Evolutionary conservation across 495 filamentous ascomycete species (phyloP), one percentile per base, ranked within the genome.

Genomic region (Hypoxylon intermedium): DNA sequence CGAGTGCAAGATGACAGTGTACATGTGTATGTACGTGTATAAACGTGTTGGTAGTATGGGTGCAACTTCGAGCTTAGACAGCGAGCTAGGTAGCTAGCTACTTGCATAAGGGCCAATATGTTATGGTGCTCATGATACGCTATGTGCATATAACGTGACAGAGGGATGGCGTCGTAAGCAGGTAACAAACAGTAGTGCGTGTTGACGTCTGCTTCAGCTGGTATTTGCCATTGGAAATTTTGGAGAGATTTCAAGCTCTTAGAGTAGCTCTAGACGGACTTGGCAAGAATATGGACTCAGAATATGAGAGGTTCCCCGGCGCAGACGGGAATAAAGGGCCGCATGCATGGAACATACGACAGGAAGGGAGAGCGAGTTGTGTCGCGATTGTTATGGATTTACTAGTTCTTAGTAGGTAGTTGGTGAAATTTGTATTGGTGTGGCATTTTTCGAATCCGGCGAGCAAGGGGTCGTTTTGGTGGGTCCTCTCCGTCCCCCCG

Each of bases 401-500:
- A n/a, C n/a, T n/a, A n/a, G n/a, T n/a, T n/a, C n/a, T n/a, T 23
- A 12, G 21, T 5, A 30, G n/a, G 19, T 26, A 36, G 54, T 33
- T 51, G 34, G 34, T 3, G 34, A 23, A 52, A 41, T 20, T 7
- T 4, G 18, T 41, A 28, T 23, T 63, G 60, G 60, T 64, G 60
- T 64, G 60, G 60, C 18, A 64, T 53, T 58, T 49, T 41, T 45
- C 5, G n/a, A 58, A 33, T n/a, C 44, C 30, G 24, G 30, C 43
- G 21, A 37, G 58, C 60, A 64, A 59, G 60, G 60, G 60, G 37
- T 24, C 20, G n/a, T 4, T 43, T 36, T 24, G 41, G 16, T 43
- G 40, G 21, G 4, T 9, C 20, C 42, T 7, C 24, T 7, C 24
- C 7, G 24, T n/a, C n/a, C n/a, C n/a, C n/a, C n/a, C n/a, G n/a